phyloP scores from a whole-genome alignment of 352 stramenopile genomes.

The Albugo candida region DNA sequence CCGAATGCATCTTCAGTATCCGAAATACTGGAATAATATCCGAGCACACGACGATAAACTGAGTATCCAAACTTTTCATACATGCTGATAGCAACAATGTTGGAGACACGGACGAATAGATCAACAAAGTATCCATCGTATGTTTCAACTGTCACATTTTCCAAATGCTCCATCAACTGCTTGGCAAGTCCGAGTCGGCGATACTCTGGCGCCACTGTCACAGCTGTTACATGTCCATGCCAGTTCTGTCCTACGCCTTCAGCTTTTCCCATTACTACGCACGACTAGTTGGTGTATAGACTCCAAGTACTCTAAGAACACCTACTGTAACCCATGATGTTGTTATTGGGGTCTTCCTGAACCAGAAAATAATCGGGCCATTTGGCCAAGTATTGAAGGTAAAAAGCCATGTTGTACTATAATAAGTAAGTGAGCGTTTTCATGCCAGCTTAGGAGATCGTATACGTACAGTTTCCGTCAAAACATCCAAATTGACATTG shows the following conservation, averaged over 20 bases:
- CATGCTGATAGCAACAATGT: slow-evolving; percentile 84
- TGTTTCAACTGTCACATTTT: slow-evolving; percentile 61
- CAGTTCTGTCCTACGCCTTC: slow-evolving; percentile 89
- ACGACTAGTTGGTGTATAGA: neutral
- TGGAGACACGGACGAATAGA: slow-evolving; percentile 95
- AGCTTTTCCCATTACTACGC: slow-evolving; percentile 86
- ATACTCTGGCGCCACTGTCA: slow-evolving; percentile 94
- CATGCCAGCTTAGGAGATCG: neutral
- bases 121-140: slow-evolving; percentile 97
- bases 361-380: slow-evolving; percentile 96
- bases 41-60: slow-evolving; percentile 81
- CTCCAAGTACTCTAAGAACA: slow-evolving; percentile 1
- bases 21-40: slow-evolving; percentile 79
- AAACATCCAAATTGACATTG: slow-evolving; percentile 95
- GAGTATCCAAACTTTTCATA: slow-evolving; percentile 87
- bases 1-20: slow-evolving; percentile 79
- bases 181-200: slow-evolving; percentile 80
- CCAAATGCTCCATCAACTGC: slow-evolving; percentile 89
- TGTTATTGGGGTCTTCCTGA: slow-evolving; percentile 82
- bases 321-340: slow-evolving; percentile 90
- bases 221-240: slow-evolving; percentile 96
- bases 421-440: neutral
- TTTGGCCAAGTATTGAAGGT: slow-evolving; percentile 92
- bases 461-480: slow-evolving; percentile 82
- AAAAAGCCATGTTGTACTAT: slow-evolving; percentile 94